Base-by-base conservation (phyloP, 169 alveolate species). In the Eimeria necatrix region DNA sequence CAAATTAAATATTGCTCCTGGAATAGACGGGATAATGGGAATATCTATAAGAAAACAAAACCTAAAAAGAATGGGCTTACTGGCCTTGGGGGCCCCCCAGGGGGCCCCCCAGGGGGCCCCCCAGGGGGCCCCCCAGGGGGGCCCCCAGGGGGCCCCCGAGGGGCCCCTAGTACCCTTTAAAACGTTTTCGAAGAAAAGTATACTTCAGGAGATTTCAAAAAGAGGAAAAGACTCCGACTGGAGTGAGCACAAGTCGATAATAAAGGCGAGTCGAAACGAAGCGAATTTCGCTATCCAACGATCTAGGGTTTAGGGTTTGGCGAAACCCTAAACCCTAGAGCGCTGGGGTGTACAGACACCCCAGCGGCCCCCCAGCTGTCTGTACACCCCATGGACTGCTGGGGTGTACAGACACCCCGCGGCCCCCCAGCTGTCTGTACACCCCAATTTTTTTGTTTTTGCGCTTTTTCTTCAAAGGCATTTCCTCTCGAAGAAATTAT, bases 161-260 rank as follows among this genome's bases (percentile, higher is more conserved):
- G 16, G 78, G 26, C 53, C 5, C 26, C 49, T 60, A 71, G 26
- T 49, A 26, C 90, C 90, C 26, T 91, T 73, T 81, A 73, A 74
- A 49, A n/a, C 24, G 53, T 91, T 76, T 74, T 22, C 89, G 22
- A 91, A 60, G 71, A 76, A 48, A 41, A 90, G 49, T 52, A 70
- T 91, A 41, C 16, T 91, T 20, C 95, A 91, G 56, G 91, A 91
- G 52, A 91, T 91, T 52, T 61, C 41, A 56, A 91, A 59, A 41
- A 61, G 46, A 26, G 95, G 95, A 26, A 91, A 91, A n/a, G 95
- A 91, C 20, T 91, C 95, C 46, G 95, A 91, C 83, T 91, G 95
- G 95, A 59, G 80, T 59, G 95, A 91, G 41, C 95, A 91, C 84
- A 91, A 91, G 83, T n/a, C 90, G 20, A 71, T 91, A 41, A 80